These are phyloP conservation scores for Rauvolfia tetraphylla DNA, from an alignment of 257 asterid species.

Conservation along the genomic window DNA sequence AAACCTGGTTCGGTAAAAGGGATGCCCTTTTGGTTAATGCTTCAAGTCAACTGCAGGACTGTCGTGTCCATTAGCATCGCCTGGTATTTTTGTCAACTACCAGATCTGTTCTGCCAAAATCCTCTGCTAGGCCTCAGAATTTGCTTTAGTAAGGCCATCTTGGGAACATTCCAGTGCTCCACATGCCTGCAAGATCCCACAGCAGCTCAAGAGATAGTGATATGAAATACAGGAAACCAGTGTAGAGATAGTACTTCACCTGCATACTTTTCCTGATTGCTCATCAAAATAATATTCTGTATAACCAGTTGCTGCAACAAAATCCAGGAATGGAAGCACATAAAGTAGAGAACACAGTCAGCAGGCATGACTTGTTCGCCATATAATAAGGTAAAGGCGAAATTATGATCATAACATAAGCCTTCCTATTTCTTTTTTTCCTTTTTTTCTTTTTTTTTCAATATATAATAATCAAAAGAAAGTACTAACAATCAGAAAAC, in stretches of 20 bases:
- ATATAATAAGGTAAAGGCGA: background rate
- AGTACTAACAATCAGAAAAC: background rate
- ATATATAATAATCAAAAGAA: background rate
- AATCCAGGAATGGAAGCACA: background rate
- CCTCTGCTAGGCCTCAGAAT: slow-evolving; percentile 61
- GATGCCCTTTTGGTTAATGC: no score
- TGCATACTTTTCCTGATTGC: slow-evolving; percentile 75
- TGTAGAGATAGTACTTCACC: slow-evolving; percentile 29
- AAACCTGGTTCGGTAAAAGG: no score
- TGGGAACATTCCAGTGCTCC: slow-evolving; percentile 97
- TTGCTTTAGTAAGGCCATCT: slow-evolving; percentile 87
- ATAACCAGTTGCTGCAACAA: slow-evolving; percentile 86
- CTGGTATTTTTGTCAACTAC: slow-evolving; percentile 5
- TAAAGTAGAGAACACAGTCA: background rate
- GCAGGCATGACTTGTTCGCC: background rate
- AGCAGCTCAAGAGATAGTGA: background rate
- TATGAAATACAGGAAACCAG: background rate
- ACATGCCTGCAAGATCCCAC: slow-evolving; percentile 55
- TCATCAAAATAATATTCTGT: slow-evolving; percentile 80
- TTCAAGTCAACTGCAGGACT: no score
- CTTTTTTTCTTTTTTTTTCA: background rate
- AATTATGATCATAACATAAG: background rate
- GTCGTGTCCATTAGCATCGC: background rate
- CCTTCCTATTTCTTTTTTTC: no score
- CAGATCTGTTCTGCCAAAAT: background rate